A percentile compares a stretch with the other conserved stretches of the same genome.
Conservation (phyloP, 1,139 yeast genomes). For the Saccharomyces hybrid region DNA sequence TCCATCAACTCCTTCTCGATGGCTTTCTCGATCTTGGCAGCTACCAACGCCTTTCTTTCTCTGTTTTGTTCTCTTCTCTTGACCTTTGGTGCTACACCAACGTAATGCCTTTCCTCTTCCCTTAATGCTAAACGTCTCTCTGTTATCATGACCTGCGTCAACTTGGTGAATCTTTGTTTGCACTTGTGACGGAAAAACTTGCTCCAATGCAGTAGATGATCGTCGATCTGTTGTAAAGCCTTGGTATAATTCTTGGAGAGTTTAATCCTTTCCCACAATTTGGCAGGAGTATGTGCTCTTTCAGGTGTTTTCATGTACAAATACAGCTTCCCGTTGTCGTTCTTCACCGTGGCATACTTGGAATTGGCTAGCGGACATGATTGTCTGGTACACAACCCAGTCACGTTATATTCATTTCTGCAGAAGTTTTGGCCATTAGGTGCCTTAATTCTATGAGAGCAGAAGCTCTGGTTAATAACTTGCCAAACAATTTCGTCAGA, state of each 20-base stretch:
- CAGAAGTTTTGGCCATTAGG: conserved; percentile 77
- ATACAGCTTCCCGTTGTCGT: conserved; percentile 78
- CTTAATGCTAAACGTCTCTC: conserved; percentile 87
- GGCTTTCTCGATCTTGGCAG: conserved; percentile 93
- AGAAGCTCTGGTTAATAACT: conserved; percentile 80
- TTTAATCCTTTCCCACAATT: conserved; percentile 89
- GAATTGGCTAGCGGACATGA: conserved; percentile 97
- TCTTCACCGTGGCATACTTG: conserved; percentile 89
- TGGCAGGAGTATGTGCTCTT: conserved; percentile 90
- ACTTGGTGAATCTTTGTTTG: conserved; percentile 87
- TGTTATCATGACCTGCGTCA: conserved; percentile 94
- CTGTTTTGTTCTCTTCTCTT: conserved; percentile 88
- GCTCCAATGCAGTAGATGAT: conserved; percentile 86
- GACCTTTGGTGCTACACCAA: conserved; percentile 87
- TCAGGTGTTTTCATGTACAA: conserved; percentile 96
- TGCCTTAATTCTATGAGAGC: conserved; percentile 79
- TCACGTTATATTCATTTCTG: conserved; percentile 80
- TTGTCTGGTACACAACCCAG: conserved; percentile 86
- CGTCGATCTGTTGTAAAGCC: conserved; percentile 84
- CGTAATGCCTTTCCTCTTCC: conserved; percentile 88
- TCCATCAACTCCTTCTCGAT: conserved; percentile 92
- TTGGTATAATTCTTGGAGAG: conserved; percentile 79
- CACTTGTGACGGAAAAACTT: conserved; percentile 85
- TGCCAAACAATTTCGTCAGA: conserved; percentile 74
- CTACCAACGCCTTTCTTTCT: conserved; percentile 95